Percentiles rank a stretch among this genome's conserved stretches.
Evolutionary conservation across 495 filamentous ascomycete genomes (phyloP).

Genomic region (Hypoxylon rickii): DNA sequence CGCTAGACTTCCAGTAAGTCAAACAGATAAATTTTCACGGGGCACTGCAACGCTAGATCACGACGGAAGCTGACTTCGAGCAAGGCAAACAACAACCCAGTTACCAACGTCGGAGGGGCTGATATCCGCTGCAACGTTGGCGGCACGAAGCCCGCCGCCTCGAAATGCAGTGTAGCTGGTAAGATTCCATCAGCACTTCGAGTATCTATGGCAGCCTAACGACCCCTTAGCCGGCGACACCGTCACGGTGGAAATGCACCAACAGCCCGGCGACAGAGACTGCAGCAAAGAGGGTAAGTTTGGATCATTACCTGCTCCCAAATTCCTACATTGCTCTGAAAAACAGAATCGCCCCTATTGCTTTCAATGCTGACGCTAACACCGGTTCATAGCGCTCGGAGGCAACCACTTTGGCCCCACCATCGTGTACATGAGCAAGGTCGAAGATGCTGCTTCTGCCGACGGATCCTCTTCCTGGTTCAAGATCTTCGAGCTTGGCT

Average conservation of each 20-base stretch:
- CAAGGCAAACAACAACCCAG: conserved; percentile 49
- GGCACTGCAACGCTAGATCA: not conserved
- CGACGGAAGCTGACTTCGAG: not conserved
- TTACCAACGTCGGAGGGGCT: conserved; percentile 45
- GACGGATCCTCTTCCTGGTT: conserved; percentile 56
- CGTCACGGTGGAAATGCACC: conserved; percentile 60
- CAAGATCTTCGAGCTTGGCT: conserved; percentile 53
- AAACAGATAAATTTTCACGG: not conserved
- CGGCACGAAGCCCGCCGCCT: conserved; percentile 20
- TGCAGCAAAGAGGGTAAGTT: conserved; percentile 52
- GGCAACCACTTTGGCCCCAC: conserved; percentile 56
- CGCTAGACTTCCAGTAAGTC: conserved; percentile 43
- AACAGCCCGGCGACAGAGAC: conserved; percentile 51
- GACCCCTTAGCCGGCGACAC: conserved; percentile 46
- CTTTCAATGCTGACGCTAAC: no score
- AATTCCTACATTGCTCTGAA: no score
- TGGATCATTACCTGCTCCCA: no score
- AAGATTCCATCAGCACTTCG: not conserved
- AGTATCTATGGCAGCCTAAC: conserved; percentile 1
- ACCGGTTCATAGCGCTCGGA: no score
- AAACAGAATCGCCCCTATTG: no score
- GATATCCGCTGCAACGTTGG: conserved; percentile 51
- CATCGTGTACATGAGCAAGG: conserved; percentile 60
- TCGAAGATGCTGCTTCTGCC: conserved; percentile 55
- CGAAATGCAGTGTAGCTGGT: conserved; percentile 30